Base-by-base conservation (phyloP, 108 stramenopile species). In the Epithemia pelagica region DNA sequence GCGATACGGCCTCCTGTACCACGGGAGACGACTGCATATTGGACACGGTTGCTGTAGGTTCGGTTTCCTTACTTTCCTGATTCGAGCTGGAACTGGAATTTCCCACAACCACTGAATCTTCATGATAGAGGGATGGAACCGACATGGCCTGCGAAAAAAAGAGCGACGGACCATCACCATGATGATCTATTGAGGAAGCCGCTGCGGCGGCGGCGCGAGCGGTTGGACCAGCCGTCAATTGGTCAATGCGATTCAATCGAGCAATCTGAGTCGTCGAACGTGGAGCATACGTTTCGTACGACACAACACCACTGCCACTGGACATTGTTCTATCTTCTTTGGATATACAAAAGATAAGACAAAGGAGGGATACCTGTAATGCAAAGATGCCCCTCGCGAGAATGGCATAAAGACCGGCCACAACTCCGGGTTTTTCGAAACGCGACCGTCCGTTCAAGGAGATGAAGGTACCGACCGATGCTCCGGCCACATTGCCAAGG, bases 271-370 rank as follows among this genome's bases (percentile, higher is more conserved):
- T 68, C 51, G 84, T 61, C 1, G 84, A 65, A 32, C 92, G 79
- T 0, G 92, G 92, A 0, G 92, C 92, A 75, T 75, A 94, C 21
- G 74, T 71, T 61, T 94, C 92, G 65, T 94, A 94, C 21, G 92
- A 92, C 28, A 84, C 74, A 5, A 46, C 37, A 15, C 37, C 37
- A 46, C 37, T 46, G 37, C 37, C 15, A 15, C 37, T 15, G 37
- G n/a, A n/a, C n/a, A n/a, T n/a, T n/a, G n/a, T n/a, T n/a, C n/a
- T n/a, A n/a, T n/a, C n/a, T n/a, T n/a, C n/a, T n/a, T n/a, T n/a
- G n/a, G n/a, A n/a, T n/a, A n/a, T n/a, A n/a, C n/a, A n/a, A n/a
- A n/a, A n/a, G n/a, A n/a, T n/a, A n/a, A n/a, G n/a, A n/a, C n/a
- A n/a, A n/a, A n/a, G n/a, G n/a, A n/a, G n/a, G n/a, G n/a, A n/a